Conservation (phyloP, 2,329 filamentous ascomycete species). For the Huntiella abstrusa region DNA sequence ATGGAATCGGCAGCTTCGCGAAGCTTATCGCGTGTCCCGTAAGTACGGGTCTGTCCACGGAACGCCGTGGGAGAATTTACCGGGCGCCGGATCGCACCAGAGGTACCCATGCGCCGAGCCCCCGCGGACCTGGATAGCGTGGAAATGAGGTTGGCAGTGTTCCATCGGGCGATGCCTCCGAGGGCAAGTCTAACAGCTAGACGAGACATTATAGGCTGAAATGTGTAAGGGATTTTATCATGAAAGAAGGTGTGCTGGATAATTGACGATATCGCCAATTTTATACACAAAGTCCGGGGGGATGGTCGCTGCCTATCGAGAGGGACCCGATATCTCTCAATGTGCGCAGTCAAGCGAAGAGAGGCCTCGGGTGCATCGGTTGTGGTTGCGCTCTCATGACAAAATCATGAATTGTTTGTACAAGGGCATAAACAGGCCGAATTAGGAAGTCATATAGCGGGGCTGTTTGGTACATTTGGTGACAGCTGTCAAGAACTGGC, state of each 20-base stretch:
- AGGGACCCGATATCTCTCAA: no score
- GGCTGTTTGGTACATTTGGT: no score
- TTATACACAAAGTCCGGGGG: neutral
- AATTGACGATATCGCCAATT: neutral
- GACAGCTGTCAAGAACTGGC: no score
- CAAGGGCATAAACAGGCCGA: no score
- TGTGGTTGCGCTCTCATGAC: no score
- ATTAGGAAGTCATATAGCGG: no score
- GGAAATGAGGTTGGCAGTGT: neutral
- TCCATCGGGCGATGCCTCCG: neutral
- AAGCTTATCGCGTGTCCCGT: slow-evolving; percentile 3
- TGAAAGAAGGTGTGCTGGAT: neutral
- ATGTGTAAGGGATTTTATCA: neutral
- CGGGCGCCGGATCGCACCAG: no score
- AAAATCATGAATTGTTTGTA: no score
- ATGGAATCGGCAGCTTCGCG: slow-evolving; percentile 5
- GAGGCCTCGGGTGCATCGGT: no score
- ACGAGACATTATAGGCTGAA: slow-evolving; percentile 1
- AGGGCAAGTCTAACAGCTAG: neutral
- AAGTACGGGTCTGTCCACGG: neutral
- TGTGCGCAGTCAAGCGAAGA: no score
- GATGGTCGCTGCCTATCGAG: no score
- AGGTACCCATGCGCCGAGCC: no score
- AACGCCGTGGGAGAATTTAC: neutral
- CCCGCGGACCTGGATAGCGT: neutral